Conservation (phyloP, 768 basidiomycete genomes). For the Polyporus arcularius region DNA sequence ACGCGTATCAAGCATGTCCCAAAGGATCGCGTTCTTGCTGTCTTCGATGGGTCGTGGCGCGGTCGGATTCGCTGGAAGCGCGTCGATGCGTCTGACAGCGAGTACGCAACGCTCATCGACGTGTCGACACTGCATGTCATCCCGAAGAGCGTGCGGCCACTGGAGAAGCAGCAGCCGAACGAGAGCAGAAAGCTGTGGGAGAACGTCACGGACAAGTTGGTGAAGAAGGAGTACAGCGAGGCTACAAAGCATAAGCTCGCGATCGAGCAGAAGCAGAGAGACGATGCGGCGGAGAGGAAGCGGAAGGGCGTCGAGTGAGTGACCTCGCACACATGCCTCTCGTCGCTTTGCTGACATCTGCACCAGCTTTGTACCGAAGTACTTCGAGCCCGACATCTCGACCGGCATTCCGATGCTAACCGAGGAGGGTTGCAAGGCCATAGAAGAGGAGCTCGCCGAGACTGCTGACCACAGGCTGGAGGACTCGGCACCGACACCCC, state of each 20-base stretch:
- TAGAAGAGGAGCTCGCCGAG: conserved; percentile 68
- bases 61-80: conserved; percentile 77
- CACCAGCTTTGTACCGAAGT: conserved; percentile 67
- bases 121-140: conserved; percentile 66
- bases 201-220: conserved; percentile 68
- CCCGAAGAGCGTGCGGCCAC: conserved; percentile 83
- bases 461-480: conserved; percentile 22
- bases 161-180: conserved; percentile 72
- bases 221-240: conserved; percentile 85
- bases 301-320: conserved; percentile 77
- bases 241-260: conserved; percentile 89
- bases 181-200: conserved; percentile 93
- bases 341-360: background rate
- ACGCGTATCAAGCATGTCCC: conserved; percentile 92
- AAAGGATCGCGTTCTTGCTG: conserved; percentile 68
- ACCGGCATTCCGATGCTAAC: conserved; percentile 72
- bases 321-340: background rate
- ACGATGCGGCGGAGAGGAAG: conserved; percentile 86
- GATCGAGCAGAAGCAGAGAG: conserved; percentile 94
- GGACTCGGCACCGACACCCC: background rate
- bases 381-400: conserved; percentile 71
- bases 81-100: conserved; percentile 40
- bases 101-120: conserved; percentile 74
- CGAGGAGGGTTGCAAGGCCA: conserved; percentile 63
- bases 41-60: conserved; percentile 89